Evolutionary conservation across 129 eudicot species (phyloP), one percentile per base, ranked within the genome.

Genomic region (Flaveria sonorensis): DNA sequence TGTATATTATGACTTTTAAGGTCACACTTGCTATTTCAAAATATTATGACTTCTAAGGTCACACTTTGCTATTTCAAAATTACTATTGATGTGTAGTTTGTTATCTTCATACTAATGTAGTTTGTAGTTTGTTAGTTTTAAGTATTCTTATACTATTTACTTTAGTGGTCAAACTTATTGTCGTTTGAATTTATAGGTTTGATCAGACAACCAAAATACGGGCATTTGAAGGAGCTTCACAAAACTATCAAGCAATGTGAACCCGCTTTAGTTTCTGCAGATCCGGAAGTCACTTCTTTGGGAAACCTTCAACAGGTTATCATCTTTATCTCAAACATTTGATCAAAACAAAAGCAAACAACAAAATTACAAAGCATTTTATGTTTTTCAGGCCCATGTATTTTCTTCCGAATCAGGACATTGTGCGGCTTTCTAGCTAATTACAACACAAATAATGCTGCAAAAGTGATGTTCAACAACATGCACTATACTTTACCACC

Each of bases 121-220:
- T n/a, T n/a, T n/a, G n/a, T n/a, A n/a, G n/a, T n/a, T n/a, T n/a
- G n/a, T n/a, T n/a, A n/a, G n/a, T n/a, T n/a, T n/a, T n/a, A n/a
- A n/a, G 2, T 11, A 18, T 18, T 14, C 15, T 23, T 30, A 19
- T 67, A 67, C 51, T 72, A 3, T 42, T 43, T 56, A 74, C 50
- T 28, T 47, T 46, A 16, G 23, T 3, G 79, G 57, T 73, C 71
- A 45, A 46, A 46, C 30, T 50, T 62, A 28, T 43, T 36, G 48
- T 40, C 51, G 13, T 55, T 68, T 26, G 8, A 59, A 77, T 14
- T 42, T 79, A 19, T 70, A 86, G 90, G 90, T 55, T 81, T 86
- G 39, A 83, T 86, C 66, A 86, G 90, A 83, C 90, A 86, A 74
- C 90, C 87, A 1, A 86, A 86, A 66, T 86, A 86, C 45, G 90